Evolutionary conservation across 495 filamentous ascomycete species (phyloP).

Genomic region (Neurospora sp.): DNA sequence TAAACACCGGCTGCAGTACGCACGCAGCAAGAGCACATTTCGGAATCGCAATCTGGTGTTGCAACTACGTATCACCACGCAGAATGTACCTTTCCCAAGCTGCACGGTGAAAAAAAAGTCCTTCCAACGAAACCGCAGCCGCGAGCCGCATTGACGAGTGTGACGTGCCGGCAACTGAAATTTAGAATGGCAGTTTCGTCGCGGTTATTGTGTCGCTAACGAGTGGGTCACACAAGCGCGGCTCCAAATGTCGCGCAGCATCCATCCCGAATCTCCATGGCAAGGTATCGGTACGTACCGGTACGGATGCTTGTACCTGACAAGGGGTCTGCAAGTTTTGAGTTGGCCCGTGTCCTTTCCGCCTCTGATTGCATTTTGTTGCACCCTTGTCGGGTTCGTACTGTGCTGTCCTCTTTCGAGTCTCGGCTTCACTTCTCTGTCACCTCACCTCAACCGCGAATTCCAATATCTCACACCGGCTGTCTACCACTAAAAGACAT

Average conservation of each 20-base stretch:
- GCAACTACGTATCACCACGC: background rate
- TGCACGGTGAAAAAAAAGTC: background rate
- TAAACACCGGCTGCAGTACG: background rate
- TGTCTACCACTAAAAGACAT: background rate
- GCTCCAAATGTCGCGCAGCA: conserved; percentile 9
- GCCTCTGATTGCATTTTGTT: background rate
- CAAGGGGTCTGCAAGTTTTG: background rate
- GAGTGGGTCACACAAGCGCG: conserved; percentile 1
- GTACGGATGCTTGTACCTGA: background rate
- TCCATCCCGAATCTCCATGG: background rate
- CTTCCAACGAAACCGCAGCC: background rate
- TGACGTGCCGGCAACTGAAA: background rate
- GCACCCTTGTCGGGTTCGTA: background rate
- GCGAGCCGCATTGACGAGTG: background rate
- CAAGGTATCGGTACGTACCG: background rate
- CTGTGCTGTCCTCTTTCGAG: background rate
- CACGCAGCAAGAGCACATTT: background rate
- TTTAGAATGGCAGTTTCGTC: background rate
- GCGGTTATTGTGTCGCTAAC: conserved; percentile 11
- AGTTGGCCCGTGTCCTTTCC: background rate
- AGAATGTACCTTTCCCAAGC: background rate
- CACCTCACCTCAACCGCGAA: background rate
- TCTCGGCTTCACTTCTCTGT: too few species aligned
- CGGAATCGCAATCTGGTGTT: background rate
- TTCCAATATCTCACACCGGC: background rate